Percentiles rank a stretch among this genome's conserved stretches.
Conservation (phyloP, 306 rosid species). For the Cicer arietinum region DNA sequence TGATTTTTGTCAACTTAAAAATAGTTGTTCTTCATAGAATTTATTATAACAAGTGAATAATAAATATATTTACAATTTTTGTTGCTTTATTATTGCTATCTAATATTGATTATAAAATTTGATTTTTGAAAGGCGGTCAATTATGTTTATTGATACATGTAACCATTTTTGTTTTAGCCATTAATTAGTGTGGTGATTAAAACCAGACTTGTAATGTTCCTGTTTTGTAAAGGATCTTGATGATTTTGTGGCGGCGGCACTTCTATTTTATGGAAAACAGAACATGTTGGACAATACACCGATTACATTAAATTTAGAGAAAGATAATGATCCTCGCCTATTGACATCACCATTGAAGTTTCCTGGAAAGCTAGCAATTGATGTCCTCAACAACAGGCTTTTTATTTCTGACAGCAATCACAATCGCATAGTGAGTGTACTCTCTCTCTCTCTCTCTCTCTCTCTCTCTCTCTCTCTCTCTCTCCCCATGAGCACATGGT, state of each 20-base stretch:
- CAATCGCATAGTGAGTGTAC: conserved; percentile 80
- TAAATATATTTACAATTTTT: neutral
- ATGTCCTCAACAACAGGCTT: conserved; percentile 87
- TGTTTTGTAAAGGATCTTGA: conserved; percentile 79
- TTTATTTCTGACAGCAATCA: conserved; percentile 98
- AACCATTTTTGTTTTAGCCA: conserved; percentile 24
- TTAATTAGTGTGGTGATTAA: conserved; percentile 34
- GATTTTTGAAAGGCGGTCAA: neutral
- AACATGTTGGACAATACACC: conserved; percentile 72
- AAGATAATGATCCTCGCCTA: conserved; percentile 88
- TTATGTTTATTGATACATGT: neutral
- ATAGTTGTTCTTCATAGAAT: conserved; percentile 1
- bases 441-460: conserved; percentile 31
- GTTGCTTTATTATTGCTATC: neutral
- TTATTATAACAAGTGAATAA: neutral
- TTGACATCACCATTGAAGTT: conserved; percentile 86
- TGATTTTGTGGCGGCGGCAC: conserved; percentile 93
- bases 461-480: too few species aligned
- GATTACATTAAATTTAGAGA: conserved; percentile 75
- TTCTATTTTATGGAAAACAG: conserved; percentile 76
- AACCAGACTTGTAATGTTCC: neutral
- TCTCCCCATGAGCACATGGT: conserved; percentile 8
- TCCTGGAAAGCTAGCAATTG: conserved; percentile 94
- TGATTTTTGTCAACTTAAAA: conserved; percentile 2
- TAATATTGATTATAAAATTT: conserved; percentile 16